Evolutionary conservation across 2,329 filamentous ascomycete species (phyloP), one percentile per base, ranked within the genome.

Genomic region (Orbilia oligospora): DNA sequence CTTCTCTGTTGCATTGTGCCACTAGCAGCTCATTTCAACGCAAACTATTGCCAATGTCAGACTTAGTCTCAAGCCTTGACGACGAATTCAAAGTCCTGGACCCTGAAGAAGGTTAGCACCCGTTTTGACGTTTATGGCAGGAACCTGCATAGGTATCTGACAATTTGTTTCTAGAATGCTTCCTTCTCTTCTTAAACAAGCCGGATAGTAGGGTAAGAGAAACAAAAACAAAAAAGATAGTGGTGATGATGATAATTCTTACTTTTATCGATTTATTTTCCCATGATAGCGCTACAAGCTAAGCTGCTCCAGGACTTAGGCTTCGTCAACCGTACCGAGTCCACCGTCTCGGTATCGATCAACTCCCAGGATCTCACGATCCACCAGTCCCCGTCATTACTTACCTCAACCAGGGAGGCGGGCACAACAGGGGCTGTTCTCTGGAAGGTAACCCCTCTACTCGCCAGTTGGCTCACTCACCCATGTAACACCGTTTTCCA

Each of bases 391-490:
- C 95, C 94, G 0, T 89, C 90, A 9, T 87, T 98, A 9, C 88
- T 99, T 44, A 90, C 90, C 0, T 97, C 94, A 0, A 89, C 90
- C 80, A 89, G 94, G 36, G 88, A 89, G 30, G 91, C 88, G 12
- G 92, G 91, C 0, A 94, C 92, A 0, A 94, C 92, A 91, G 92
- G 67, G 33, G 72, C 73, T 92, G 94, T 97, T 18, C 87, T 98
- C 8, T 99, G 96, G 96, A 94, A 92, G 84, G 91, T 97, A 81
- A 95, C 93, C 0, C 93, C 94, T 8, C 86, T 90, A 53, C 90
- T 98, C 83, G 93, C 94, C 22, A 86, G 89, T 80, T 98, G 93
- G 93, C 88, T 98, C 55, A 87, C 90, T 38, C 87, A 88, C 2
- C 84, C 87, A 1, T 83, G 84, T 33, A 94, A 93, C 83, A 84